Percentiles rank a stretch among this genome's conserved stretches.
Conservation (phyloP, 2,329 filamentous ascomycete genomes). For the Scleromitrula shiraiana region DNA sequence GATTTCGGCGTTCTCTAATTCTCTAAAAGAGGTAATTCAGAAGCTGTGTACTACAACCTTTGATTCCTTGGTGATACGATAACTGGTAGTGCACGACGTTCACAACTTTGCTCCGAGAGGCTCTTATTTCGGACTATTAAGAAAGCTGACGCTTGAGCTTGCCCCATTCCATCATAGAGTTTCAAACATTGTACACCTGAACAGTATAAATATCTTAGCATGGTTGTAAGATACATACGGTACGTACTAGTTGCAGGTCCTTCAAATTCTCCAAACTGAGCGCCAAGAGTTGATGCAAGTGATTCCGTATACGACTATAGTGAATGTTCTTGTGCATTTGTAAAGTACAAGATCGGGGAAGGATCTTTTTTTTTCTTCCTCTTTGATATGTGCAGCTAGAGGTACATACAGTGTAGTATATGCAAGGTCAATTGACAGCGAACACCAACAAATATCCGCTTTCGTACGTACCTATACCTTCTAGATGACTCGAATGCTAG, state of each 20-base stretch:
- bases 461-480: no score
- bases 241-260: background rate
- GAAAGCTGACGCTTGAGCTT: background rate
- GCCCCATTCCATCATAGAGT: background rate
- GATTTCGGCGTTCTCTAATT: no score
- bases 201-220: no score
- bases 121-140: background rate
- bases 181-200: background rate
- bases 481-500: no score
- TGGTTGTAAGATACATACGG: no score
- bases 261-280: background rate
- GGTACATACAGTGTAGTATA: background rate
- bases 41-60: no score
- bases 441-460: background rate
- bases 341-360: background rate
- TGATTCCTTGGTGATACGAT: slow-evolving; percentile 1
- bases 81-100: slow-evolving; percentile 8
- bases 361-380: background rate
- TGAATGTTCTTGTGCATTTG: background rate
- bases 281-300: background rate
- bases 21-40: no score
- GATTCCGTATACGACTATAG: background rate
- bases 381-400: no score
- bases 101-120: slow-evolving; percentile 8
- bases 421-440: background rate